Evolutionary conservation across 805 yeast species (phyloP).

Genomic region (Candida xiaguanensis): DNA sequence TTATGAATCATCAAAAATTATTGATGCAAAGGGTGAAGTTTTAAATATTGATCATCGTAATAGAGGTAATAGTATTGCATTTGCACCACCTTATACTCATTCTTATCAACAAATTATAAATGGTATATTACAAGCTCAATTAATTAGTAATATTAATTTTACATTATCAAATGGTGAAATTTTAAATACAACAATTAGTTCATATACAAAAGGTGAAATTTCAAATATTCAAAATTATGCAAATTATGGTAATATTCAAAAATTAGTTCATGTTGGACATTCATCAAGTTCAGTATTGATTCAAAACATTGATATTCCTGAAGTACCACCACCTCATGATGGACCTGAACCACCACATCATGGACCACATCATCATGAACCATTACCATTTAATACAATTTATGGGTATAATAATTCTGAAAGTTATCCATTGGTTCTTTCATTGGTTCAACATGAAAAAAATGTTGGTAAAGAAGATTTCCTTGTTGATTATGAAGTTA

Average conservation of each 20-base stretch:
- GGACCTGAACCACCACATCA: not conserved
- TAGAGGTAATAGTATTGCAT: slow-evolving; percentile 24
- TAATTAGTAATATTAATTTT: slow-evolving; percentile 34
- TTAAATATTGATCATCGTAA: slow-evolving; percentile 19
- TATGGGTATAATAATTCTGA: slow-evolving; percentile 15
- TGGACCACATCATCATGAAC: slow-evolving; percentile 1
- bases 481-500: slow-evolving; percentile 18
- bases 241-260: slow-evolving; percentile 39
- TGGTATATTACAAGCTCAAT: slow-evolving; percentile 29
- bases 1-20: slow-evolving; percentile 47
- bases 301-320: slow-evolving; percentile 15
- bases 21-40: slow-evolving; percentile 37
- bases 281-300: slow-evolving; percentile 18
- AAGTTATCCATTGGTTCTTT: slow-evolving; percentile 27
- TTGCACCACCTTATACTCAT: slow-evolving; percentile 37
- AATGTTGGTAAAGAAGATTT: slow-evolving; percentile 8
- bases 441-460: slow-evolving; percentile 10
- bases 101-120: slow-evolving; percentile 34
- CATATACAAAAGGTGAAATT: slow-evolving; percentile 26
- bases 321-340: not conserved
- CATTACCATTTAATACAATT: slow-evolving; percentile 11
- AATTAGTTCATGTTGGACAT: slow-evolving; percentile 21
- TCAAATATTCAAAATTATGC: slow-evolving; percentile 37
- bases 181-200: slow-evolving; percentile 24
- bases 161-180: slow-evolving; percentile 36